phyloP scores from a whole-genome alignment of 2,329 filamentous ascomycete species.

The Colletotrichum simmondsii region DNA sequence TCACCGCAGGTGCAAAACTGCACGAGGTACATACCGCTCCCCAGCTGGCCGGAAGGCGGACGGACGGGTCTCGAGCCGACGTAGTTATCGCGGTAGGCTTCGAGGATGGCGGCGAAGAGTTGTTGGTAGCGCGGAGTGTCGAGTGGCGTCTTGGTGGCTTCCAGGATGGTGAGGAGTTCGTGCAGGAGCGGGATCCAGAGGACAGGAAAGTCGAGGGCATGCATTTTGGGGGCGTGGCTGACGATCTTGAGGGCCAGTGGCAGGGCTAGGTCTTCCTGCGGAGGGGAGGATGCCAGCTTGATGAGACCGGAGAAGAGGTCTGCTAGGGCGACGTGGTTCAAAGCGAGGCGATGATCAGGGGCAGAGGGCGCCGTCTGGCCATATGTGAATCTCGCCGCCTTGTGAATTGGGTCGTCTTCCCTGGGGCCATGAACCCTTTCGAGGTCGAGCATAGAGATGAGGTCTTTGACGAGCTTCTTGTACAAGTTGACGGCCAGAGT shows the following conservation, averaged over 20 bases:
- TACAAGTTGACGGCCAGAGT: neutral
- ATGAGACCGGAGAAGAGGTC: constrained; percentile 6
- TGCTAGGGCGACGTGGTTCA: neutral
- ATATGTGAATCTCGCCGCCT: neutral
- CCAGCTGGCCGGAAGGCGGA: neutral
- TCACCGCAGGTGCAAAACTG: constrained; percentile 39
- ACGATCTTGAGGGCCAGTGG: constrained; percentile 37
- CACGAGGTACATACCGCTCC: neutral
- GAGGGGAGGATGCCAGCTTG: constrained; percentile 26
- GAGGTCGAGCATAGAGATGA: constrained; percentile 6
- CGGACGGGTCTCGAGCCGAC: constrained; percentile 36
- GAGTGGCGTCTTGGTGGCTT: constrained; percentile 21
- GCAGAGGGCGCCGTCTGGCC: neutral
- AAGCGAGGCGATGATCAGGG: neutral
- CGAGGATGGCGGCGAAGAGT: constrained; percentile 39
- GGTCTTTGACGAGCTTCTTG: constrained; percentile 1
- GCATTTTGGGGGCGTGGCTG: constrained; percentile 31
- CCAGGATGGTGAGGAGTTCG: constrained; percentile 34
- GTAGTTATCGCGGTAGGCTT: constrained; percentile 37
- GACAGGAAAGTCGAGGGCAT: constrained; percentile 31
- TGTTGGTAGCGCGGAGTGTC: constrained; percentile 35
- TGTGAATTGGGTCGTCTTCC: neutral
- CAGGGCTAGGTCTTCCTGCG: constrained; percentile 32
- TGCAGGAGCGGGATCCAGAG: constrained; percentile 46
- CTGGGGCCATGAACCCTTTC: neutral